These are phyloP conservation scores for Fusarium sp. DNA, from an alignment of 2,329 filamentous ascomycete genomes.

Conservation along the genomic window DNA sequence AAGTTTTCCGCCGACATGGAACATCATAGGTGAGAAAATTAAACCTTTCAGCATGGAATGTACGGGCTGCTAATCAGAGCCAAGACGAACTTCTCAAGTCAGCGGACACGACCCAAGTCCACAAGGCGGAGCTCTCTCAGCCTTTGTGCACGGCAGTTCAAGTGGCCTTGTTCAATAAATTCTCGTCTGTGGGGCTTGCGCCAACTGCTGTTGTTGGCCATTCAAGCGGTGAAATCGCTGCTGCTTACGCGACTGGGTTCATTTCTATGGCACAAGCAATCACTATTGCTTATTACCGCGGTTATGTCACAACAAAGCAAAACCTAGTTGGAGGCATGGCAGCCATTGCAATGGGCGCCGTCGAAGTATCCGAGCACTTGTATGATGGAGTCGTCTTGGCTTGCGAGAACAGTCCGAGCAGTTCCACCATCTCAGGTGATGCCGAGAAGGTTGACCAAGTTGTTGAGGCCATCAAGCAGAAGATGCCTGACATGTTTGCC, in stretches of 20 bases:
- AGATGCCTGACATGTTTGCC: constrained; percentile 6
- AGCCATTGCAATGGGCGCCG: constrained; percentile 5
- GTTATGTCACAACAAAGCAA: background rate
- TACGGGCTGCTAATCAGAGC: background rate
- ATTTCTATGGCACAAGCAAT: constrained; percentile 21
- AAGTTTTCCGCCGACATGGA: constrained; percentile 16
- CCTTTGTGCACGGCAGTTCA: constrained; percentile 25
- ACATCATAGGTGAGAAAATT: constrained; percentile 18
- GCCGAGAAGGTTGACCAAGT: background rate
- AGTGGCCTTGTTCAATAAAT: constrained; percentile 6
- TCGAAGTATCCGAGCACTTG: background rate
- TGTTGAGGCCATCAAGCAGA: background rate
- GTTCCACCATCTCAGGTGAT: constrained; percentile 15
- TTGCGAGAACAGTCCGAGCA: constrained; percentile 22
- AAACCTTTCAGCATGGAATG: background rate
- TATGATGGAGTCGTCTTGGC: background rate
- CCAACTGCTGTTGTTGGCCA: constrained; percentile 15
- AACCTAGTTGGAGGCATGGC: constrained; percentile 5
- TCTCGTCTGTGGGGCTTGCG: accelerated
- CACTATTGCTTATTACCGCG: constrained; percentile 9
- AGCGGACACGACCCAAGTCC: background rate
- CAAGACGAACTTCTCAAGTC: constrained; percentile 9
- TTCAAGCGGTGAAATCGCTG: constrained; percentile 29
- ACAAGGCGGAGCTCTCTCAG: constrained; percentile 11
- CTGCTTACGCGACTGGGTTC: constrained; percentile 7